Conservation (phyloP, 768 basidiomycete species). For the Kwoniella pini region DNA sequence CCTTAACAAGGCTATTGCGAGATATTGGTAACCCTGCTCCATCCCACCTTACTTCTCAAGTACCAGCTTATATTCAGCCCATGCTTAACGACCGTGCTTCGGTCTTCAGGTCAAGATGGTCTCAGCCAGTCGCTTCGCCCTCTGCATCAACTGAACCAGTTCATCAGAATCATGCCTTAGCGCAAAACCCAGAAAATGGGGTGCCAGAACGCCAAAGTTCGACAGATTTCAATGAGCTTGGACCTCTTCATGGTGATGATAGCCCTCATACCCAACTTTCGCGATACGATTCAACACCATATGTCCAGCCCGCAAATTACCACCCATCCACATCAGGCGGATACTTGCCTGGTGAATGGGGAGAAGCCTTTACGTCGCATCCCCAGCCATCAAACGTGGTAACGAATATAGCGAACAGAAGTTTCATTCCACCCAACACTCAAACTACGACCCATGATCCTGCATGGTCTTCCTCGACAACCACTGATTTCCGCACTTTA, state of each 20-base stretch:
- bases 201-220: not conserved
- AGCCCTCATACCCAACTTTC: too few species aligned
- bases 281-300: not conserved
- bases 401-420: not conserved
- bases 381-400: not conserved
- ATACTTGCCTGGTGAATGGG: slow-evolving; percentile 1
- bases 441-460: not conserved
- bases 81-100: not conserved
- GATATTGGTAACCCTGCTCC: slow-evolving; percentile 10
- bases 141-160: not conserved
- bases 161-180: not conserved
- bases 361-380: not conserved
- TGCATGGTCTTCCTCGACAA: not conserved
- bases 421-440: not conserved
- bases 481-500: slow-evolving; percentile 11
- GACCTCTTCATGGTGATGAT: not conserved
- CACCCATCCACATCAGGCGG: not conserved
- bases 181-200: too few species aligned
- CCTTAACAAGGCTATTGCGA: slow-evolving; percentile 13
- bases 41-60: not conserved
- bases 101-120: slow-evolving; percentile 4
- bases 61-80: slow-evolving; percentile 5
- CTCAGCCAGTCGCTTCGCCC: not conserved
- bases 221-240: not conserved
- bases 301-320: not conserved